Evolutionary conservation across 192 early-diverging fungal genomes (phyloP).

Genomic region (Coemansia sp.): DNA sequence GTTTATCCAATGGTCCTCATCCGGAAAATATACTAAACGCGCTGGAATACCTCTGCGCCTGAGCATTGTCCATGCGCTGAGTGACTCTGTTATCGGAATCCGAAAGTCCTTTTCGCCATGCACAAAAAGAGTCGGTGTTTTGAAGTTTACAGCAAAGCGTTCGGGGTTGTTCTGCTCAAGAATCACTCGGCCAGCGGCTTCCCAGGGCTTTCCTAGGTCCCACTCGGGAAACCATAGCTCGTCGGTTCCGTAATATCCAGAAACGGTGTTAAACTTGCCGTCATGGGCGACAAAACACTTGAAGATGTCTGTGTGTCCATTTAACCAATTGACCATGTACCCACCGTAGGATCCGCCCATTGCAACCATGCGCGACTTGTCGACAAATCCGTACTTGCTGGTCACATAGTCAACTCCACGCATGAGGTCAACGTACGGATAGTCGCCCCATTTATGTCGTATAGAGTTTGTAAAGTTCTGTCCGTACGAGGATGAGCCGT

Average conservation of each 20-base stretch:
- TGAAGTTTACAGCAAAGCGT: conserved; percentile 66
- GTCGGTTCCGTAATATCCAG: conserved; percentile 70
- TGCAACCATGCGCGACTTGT: conserved; percentile 57
- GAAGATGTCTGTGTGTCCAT: conserved; percentile 73
- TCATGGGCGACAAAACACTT: conserved; percentile 70
- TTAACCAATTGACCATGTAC: conserved; percentile 83
- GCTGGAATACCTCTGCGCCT: conserved; percentile 70
- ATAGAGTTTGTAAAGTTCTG: conserved; percentile 68
- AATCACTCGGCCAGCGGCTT: conserved; percentile 49
- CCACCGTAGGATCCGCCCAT: conserved; percentile 77
- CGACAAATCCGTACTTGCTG: conserved; percentile 57
- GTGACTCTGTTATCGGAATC: conserved; percentile 67
- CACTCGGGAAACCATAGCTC: conserved; percentile 79
- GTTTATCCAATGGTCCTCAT: conserved; percentile 74
- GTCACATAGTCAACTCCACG: conserved; percentile 67
- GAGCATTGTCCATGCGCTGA: conserved; percentile 72
- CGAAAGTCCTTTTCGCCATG: conserved; percentile 75
- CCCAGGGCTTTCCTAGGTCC: conserved; percentile 67
- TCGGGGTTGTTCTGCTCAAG: conserved; percentile 72
- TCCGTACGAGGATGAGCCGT: conserved; percentile 78
- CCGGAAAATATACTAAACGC: conserved; percentile 73
- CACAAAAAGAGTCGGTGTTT: conserved; percentile 77
- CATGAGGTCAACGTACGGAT: conserved; percentile 71
- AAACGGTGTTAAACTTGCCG: conserved; percentile 67
- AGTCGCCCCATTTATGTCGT: conserved; percentile 68